phyloP scores from a whole-genome alignment of 1,139 yeast species.

The Blastobotrys arbuscula region DNA sequence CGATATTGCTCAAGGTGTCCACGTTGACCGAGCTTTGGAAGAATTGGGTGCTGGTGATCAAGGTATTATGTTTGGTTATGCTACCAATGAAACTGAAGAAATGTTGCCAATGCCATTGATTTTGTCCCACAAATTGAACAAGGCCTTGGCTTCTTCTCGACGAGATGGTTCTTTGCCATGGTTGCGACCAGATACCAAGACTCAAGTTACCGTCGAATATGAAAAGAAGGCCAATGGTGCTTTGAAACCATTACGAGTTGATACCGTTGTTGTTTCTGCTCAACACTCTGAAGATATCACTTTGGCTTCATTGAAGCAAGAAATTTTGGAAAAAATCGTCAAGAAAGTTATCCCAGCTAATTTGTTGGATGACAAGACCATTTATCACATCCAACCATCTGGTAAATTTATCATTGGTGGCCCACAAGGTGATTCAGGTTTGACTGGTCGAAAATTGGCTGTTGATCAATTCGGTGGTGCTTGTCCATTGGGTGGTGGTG shows the following conservation, averaged over 20 bases:
- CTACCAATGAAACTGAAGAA: conserved; percentile 98
- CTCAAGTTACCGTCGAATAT: conserved; percentile 98
- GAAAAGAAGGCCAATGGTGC: conserved; percentile 83
- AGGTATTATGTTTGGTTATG: conserved; percentile 99
- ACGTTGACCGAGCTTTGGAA: conserved; percentile 93
- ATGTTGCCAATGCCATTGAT: conserved; percentile 91
- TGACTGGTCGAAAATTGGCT: conserved; percentile 98
- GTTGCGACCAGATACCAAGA: conserved; percentile 99
- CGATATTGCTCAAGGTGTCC: conserved; percentile 99
- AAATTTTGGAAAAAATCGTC: conserved; percentile 72
- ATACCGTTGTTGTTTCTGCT: conserved; percentile 94
- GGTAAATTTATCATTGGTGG: conserved; percentile 99
- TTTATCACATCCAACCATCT: conserved; percentile 98
- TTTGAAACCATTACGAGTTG: conserved; percentile 91
- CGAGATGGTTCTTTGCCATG: conserved; percentile 90
- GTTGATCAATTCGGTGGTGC: conserved; percentile 99
- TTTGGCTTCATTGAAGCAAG: conserved; percentile 82
- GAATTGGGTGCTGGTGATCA: conserved; percentile 99
- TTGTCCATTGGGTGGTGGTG: conserved; percentile 99
- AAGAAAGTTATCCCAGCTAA: conserved; percentile 89
- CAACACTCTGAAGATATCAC: conserved; percentile 96
- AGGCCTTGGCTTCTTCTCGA: conserved; percentile 95
- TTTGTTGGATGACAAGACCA: conserved; percentile 88
- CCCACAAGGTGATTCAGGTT: conserved; percentile 99
- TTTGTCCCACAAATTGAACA: conserved; percentile 92